A percentile compares a stretch with the other conserved stretches of the same genome.
Evolutionary conservation across 2,329 filamentous ascomycete genomes (phyloP).

Genomic region (Hypoxylon sp.): DNA sequence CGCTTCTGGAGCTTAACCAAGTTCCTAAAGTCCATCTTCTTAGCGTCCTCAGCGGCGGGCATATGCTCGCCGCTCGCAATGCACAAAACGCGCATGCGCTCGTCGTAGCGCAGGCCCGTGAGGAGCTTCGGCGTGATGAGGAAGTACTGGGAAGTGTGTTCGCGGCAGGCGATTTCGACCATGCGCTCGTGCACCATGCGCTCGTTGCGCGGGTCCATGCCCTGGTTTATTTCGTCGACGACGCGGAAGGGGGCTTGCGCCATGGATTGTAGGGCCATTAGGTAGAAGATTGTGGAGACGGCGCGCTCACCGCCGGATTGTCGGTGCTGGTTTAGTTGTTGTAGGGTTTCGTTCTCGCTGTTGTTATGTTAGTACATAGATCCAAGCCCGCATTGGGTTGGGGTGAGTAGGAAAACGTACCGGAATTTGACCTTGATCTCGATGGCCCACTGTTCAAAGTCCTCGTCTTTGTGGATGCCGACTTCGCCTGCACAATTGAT

Average conservation of each 20-base stretch:
- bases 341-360: conserved; percentile 85
- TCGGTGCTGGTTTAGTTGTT: conserved; percentile 89
- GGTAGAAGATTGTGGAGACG: conserved; percentile 98
- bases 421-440: conserved; percentile 97
- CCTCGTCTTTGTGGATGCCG: conserved; percentile 86
- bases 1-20: conserved; percentile 61
- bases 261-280: conserved; percentile 96
- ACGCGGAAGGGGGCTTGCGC: conserved; percentile 96
- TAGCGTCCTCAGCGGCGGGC: conserved; percentile 64
- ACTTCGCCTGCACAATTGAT: conserved; percentile 97
- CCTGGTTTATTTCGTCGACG: conserved; percentile 99
- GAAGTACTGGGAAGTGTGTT: conserved; percentile 89
- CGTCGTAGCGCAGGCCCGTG: conserved; percentile 85
- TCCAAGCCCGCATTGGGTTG: background rate
- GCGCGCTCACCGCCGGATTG: conserved; percentile 97
- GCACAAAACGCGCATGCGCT: conserved; percentile 92
- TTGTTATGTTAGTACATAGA: conserved; percentile 26
- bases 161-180: conserved; percentile 95
- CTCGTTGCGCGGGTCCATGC: conserved; percentile 99
- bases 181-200: conserved; percentile 98
- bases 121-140: conserved; percentile 97
- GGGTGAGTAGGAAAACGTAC: conserved; percentile 62
- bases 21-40: conserved; percentile 65
- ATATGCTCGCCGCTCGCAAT: conserved; percentile 90
- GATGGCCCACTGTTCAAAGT: conserved; percentile 95